These are phyloP conservation scores for Ceriops decandra DNA, from an alignment of 345 rosid species.

Conservation along the genomic window DNA sequence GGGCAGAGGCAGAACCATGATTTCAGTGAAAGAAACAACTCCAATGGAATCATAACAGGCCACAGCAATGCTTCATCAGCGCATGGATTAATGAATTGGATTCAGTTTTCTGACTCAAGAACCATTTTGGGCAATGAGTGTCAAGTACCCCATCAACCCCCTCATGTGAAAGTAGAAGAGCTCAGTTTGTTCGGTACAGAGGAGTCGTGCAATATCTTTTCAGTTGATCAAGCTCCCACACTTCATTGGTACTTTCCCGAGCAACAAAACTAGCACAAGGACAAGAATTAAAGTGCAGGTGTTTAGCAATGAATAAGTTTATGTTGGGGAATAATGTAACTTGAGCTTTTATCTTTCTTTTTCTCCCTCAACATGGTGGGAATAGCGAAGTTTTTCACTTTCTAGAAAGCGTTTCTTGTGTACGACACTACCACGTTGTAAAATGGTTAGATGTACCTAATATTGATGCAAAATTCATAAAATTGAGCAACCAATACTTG, in stretches of 20 bases:
- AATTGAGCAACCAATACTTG: no score
- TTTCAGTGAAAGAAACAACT: slow-evolving; percentile 19
- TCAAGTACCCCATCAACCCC: slow-evolving; percentile 19
- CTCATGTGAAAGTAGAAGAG: slow-evolving; percentile 40
- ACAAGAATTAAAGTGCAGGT: neutral
- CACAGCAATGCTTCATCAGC: slow-evolving; percentile 24
- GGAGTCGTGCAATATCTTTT: slow-evolving; percentile 51
- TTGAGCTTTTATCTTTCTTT: slow-evolving; percentile 7
- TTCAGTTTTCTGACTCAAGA: slow-evolving; percentile 32
- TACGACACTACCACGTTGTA: no score
- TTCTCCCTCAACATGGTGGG: neutral
- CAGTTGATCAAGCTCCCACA: slow-evolving; percentile 60
- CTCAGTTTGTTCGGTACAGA: slow-evolving; percentile 35
- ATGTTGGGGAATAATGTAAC: slow-evolving; percentile 11
- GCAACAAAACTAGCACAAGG: slow-evolving; percentile 13
- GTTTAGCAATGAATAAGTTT: slow-evolving; percentile 3
- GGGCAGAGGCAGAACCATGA: slow-evolving; percentile 25
- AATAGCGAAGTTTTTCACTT: neutral
- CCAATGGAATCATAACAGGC: slow-evolving; percentile 7
- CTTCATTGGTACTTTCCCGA: slow-evolving; percentile 49
- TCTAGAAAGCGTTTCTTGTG: neutral
- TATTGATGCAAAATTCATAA: no score
- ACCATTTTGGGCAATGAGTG: slow-evolving; percentile 16
- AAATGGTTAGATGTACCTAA: no score
- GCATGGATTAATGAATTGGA: slow-evolving; percentile 28